Conservation (phyloP, 2,329 filamentous ascomycete species). For the Paraphaeosphaeria sporulosa region DNA sequence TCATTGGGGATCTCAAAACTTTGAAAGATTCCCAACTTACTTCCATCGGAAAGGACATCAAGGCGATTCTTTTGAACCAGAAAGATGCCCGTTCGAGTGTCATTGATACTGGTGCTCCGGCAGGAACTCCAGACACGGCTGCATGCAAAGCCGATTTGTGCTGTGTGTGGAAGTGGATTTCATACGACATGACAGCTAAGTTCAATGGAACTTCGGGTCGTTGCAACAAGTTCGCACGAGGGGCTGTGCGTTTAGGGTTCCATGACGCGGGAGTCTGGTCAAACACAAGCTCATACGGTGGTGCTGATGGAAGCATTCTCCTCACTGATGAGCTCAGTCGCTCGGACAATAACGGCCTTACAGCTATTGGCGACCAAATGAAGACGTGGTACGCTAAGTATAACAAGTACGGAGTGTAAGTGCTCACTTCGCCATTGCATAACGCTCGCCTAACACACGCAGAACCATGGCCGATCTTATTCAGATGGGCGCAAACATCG, state of each 20-base stretch:
- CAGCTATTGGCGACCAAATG: conserved; percentile 37
- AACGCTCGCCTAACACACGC: neutral
- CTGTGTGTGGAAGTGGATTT: conserved; percentile 47
- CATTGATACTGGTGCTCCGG: conserved; percentile 29
- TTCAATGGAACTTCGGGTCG: conserved; percentile 46
- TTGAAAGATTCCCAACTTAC: conserved; percentile 40
- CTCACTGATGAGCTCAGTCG: conserved; percentile 40
- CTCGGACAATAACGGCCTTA: conserved; percentile 39
- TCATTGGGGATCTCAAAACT: conserved; percentile 46
- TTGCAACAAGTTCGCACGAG: conserved; percentile 42
- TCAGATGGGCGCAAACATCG: conserved; percentile 48
- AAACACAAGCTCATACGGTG: conserved; percentile 36
- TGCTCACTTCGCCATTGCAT: neutral
- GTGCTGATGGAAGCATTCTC: conserved; percentile 44
- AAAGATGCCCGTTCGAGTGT: conserved; percentile 30
- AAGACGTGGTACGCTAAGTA: conserved; percentile 44
- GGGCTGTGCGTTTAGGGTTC: conserved; percentile 43
- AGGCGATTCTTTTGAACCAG: conserved; percentile 40
- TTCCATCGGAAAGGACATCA: conserved; percentile 43
- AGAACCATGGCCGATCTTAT: conserved; percentile 48
- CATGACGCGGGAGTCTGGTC: conserved; percentile 46
- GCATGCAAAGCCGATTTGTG: conserved; percentile 46
- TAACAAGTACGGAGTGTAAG: conserved; percentile 40
- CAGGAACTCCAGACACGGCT: conserved; percentile 38
- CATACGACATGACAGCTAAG: conserved; percentile 43